A percentile compares a stretch with the other conserved stretches of the same genome.
Evolutionary conservation across 1,284 basidiomycete species (phyloP).

Genomic region (Farysia itapuensis): DNA sequence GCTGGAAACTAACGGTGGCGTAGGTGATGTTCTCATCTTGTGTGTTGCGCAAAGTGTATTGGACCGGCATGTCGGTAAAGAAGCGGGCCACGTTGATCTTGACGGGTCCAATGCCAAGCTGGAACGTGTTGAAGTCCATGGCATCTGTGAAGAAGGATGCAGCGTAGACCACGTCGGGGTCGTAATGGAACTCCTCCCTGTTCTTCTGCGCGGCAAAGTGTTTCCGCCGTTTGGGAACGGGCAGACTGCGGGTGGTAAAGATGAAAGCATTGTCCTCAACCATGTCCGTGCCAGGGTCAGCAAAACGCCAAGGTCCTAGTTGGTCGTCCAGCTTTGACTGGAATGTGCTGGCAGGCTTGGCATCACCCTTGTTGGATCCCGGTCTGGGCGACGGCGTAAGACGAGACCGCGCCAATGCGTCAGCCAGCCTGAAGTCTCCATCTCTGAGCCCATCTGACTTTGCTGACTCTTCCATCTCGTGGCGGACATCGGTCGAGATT

Average conservation of each 20-base stretch:
- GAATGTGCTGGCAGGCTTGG: background rate
- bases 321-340: conserved; percentile 42
- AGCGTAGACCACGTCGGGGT: conserved; percentile 58
- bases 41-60: conserved; percentile 61
- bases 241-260: conserved; percentile 58
- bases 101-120: conserved; percentile 50
- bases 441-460: conserved; percentile 47
- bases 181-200: conserved; percentile 54
- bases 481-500: conserved; percentile 36
- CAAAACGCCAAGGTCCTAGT: conserved; percentile 61
- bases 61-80: conserved; percentile 61
- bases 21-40: conserved; percentile 59
- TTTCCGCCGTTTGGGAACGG: conserved; percentile 60
- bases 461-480: conserved; percentile 47
- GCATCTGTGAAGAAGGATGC: conserved; percentile 52
- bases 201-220: conserved; percentile 57
- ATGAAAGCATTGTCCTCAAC: conserved; percentile 62
- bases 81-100: conserved; percentile 42
- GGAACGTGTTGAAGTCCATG: conserved; percentile 55
- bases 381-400: too few species aligned
- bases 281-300: conserved; percentile 59
- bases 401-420: conserved; percentile 24
- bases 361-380: background rate
- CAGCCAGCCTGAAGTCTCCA: conserved; percentile 52
- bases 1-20: conserved; percentile 60